phyloP scores from a whole-genome alignment of 1,284 basidiomycete species.

The Ceratobasidium sp. region DNA sequence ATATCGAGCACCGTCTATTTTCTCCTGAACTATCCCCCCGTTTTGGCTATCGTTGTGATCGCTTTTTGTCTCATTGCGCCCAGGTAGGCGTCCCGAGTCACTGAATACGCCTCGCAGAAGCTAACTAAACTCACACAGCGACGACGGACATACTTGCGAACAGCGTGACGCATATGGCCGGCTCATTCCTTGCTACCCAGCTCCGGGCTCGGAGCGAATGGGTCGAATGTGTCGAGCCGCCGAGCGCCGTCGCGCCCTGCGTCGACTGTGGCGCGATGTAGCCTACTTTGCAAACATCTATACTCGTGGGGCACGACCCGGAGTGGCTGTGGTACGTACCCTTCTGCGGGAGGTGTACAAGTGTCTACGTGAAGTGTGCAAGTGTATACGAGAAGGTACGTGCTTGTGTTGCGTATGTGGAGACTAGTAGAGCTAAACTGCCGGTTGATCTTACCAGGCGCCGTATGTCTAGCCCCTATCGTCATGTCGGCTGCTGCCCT shows the following conservation, averaged over 20 bases:
- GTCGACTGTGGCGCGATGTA: background rate
- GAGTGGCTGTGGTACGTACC: too few relatives aligned
- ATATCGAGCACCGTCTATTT: background rate
- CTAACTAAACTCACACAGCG: background rate
- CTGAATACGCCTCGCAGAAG: too few relatives aligned
- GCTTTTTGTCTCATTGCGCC: background rate
- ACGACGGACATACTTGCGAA: background rate
- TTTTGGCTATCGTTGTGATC: background rate
- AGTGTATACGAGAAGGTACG: too few relatives aligned
- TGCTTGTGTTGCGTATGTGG: too few relatives aligned
- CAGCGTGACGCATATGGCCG: background rate
- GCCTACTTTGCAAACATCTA: too few relatives aligned
- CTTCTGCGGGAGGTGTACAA: too few relatives aligned
- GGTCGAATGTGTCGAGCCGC: slow-evolving; percentile 3
- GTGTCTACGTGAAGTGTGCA: too few relatives aligned
- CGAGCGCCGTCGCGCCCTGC: background rate
- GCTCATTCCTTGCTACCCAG: background rate
- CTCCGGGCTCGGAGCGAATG: background rate
- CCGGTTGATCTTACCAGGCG: too few relatives aligned
- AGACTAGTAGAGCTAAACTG: too few relatives aligned
- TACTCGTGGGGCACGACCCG: too few relatives aligned
- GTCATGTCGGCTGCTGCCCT: too few relatives aligned
- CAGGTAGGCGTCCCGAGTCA: background rate
- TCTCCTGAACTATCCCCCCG: background rate
- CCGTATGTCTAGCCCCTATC: too few relatives aligned